These are phyloP conservation scores for Trichophyton simii DNA, from an alignment of 2,329 filamentous ascomycete genomes.

Conservation along the genomic window DNA sequence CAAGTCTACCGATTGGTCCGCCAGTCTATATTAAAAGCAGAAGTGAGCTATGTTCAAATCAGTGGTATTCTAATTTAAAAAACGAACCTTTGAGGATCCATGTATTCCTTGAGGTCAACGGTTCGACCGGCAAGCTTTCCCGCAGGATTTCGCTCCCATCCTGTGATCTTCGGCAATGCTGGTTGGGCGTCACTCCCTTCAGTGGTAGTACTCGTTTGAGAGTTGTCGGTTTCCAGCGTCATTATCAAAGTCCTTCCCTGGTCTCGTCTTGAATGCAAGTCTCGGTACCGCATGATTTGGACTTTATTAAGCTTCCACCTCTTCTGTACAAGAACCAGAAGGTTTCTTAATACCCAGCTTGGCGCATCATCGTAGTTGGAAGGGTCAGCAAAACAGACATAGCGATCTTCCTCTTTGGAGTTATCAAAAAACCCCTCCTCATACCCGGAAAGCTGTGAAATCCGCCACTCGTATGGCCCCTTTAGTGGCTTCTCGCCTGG, in stretches of 20 bases:
- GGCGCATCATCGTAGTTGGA: conserved; percentile 81
- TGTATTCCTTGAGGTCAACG: conserved; percentile 78
- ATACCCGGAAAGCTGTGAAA: conserved; percentile 63
- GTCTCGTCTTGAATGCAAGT: conserved; percentile 63
- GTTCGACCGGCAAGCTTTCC: conserved; percentile 67
- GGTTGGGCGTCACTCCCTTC: conserved; percentile 8
- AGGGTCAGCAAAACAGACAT: conserved; percentile 78
- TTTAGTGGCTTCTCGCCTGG: background rate
- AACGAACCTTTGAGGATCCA: conserved; percentile 61
- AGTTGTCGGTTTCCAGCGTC: conserved; percentile 38
- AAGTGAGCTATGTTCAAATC: background rate
- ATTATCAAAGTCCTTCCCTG: conserved; percentile 72
- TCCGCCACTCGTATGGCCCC: conserved; percentile 53
- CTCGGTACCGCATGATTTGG: conserved; percentile 82
- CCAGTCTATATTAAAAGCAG: conserved; percentile 39
- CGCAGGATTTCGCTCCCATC: conserved; percentile 76
- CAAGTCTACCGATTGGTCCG: conserved; percentile 87
- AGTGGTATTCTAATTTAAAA: background rate
- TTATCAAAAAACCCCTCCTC: conserved; percentile 79
- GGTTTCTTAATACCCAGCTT: conserved; percentile 84
- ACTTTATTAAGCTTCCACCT: conserved; percentile 64
- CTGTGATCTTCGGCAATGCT: conserved; percentile 73
- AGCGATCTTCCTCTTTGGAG: conserved; percentile 59
- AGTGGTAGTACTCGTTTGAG: conserved; percentile 21
- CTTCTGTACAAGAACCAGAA: conserved; percentile 71